Evolutionary conservation across 345 rosid genomes (phyloP).

Genomic region (Rubroshorea leprosula): DNA sequence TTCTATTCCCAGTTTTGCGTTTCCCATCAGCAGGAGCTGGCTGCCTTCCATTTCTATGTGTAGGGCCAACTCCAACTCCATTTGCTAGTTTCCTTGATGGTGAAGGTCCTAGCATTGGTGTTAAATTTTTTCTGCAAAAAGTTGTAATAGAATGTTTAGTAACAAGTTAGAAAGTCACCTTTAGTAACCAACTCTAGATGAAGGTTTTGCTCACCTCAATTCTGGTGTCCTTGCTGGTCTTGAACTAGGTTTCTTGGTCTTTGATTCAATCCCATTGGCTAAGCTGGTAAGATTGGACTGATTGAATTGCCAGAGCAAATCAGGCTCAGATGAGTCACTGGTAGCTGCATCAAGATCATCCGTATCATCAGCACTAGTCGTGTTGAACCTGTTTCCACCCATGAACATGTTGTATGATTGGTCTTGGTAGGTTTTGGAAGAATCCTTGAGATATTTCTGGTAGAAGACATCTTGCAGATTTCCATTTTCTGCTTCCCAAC

Average conservation of each 20-base stretch:
- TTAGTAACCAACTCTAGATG: background rate
- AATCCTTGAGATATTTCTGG: conserved; percentile 64
- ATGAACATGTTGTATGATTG: conserved; percentile 60
- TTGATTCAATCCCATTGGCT: conserved; percentile 38
- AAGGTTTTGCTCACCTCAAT: conserved; percentile 31
- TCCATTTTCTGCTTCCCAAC: conserved; percentile 49
- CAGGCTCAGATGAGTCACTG: conserved; percentile 86
- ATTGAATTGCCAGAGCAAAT: conserved; percentile 85
- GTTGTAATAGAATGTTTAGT: background rate
- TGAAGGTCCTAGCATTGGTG: conserved; percentile 49
- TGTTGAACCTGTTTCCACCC: conserved; percentile 40
- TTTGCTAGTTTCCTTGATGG: conserved; percentile 54
- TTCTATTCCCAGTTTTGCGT: conserved; percentile 53
- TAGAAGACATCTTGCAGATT: conserved; percentile 47
- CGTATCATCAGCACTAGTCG: conserved; percentile 34
- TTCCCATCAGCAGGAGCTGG: conserved; percentile 50
- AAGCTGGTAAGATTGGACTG: conserved; percentile 53
- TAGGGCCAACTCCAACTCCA: conserved; percentile 35
- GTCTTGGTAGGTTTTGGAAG: conserved; percentile 57
- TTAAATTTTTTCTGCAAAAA: conserved; percentile 43
- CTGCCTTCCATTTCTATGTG: conserved; percentile 49
- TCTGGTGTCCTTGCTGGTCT: conserved; percentile 50
- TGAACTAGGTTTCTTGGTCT: conserved; percentile 44
- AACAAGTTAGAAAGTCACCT: background rate
- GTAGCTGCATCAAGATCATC: conserved; percentile 87